A percentile compares a stretch with the other conserved stretches of the same genome.
Conservation (phyloP, 805 yeast genomes). For the Hanseniaspora mollemarum region DNA sequence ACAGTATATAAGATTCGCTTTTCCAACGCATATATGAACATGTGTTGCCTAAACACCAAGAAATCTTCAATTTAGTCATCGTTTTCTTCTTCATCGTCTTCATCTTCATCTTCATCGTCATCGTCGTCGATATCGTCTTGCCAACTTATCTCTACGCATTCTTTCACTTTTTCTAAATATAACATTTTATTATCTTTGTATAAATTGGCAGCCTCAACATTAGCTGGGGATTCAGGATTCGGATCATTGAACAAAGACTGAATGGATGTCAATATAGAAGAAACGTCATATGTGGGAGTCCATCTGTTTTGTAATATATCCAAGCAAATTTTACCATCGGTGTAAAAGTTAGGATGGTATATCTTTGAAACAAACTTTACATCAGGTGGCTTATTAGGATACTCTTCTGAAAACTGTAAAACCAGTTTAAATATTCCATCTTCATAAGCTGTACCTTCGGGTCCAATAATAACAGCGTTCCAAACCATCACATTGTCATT, state of each 20-base stretch:
- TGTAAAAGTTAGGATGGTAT: conserved; percentile 98
- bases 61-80: conserved; percentile 1
- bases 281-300: conserved; percentile 97
- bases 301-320: conserved; percentile 94
- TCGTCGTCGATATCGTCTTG: conserved; percentile 51
- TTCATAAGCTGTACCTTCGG: conserved; percentile 94
- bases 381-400: conserved; percentile 92
- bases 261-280: conserved; percentile 84
- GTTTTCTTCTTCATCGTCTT: conserved; percentile 25
- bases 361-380: conserved; percentile 85
- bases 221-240: conserved; percentile 91
- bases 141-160: conserved; percentile 93
- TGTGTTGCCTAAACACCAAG: too few species aligned
- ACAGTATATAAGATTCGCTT: not conserved
- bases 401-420: conserved; percentile 88
- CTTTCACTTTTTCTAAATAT: conserved; percentile 80
- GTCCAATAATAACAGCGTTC: conserved; percentile 96
- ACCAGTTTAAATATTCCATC: conserved; percentile 89
- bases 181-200: conserved; percentile 92
- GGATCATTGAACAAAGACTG: conserved; percentile 92
- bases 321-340: conserved; percentile 86
- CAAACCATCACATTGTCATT: conserved; percentile 96
- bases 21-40: too few species aligned
- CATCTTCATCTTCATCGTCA: conserved; percentile 32
- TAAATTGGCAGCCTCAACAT: conserved; percentile 92